These are phyloP conservation scores for Scutellaria baicalensis DNA, from an alignment of 257 asterid genomes.

Conservation along the genomic window DNA sequence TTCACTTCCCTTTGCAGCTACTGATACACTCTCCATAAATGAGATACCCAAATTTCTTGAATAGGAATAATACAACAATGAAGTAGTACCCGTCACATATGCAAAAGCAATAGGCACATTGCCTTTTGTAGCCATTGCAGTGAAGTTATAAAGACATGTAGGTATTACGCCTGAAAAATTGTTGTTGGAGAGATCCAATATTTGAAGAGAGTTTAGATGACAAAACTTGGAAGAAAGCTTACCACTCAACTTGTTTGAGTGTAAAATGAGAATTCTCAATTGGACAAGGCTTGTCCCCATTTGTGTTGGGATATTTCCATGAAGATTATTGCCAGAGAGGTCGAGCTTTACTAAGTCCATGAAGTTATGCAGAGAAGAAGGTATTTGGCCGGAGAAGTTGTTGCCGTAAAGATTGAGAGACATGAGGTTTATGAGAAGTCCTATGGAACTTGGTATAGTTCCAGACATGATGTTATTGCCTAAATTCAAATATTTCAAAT, in stretches of 20 bases:
- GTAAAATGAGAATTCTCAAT: constrained; percentile 19
- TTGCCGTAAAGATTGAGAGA: constrained; percentile 21
- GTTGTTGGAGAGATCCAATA: constrained; percentile 33
- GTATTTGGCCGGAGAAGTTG: constrained; percentile 22
- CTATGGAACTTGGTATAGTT: constrained; percentile 26
- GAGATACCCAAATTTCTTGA: neutral
- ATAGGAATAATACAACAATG: no score
- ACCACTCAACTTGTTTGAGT: constrained; percentile 31
- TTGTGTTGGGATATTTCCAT: constrained; percentile 24
- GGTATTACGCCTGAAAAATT: constrained; percentile 24
- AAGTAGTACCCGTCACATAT: no score
- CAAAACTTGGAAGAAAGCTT: constrained; percentile 19
- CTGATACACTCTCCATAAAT: constrained; percentile 11
- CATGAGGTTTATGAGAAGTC: neutral
- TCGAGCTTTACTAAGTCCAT: constrained; percentile 22
- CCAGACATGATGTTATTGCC: constrained; percentile 25
- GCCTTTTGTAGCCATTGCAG: constrained; percentile 25
- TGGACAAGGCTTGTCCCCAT: no score
- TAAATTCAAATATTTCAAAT: constrained; percentile 11
- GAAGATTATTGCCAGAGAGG: constrained; percentile 17
- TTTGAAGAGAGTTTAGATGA: constrained; percentile 18
- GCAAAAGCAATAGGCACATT: no score
- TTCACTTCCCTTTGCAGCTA: constrained; percentile 6
- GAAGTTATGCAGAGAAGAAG: constrained; percentile 17
- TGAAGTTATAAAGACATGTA: constrained; percentile 19